Conservation (phyloP, 139 green algal genomes). For the Chlorella sp. region DNA sequence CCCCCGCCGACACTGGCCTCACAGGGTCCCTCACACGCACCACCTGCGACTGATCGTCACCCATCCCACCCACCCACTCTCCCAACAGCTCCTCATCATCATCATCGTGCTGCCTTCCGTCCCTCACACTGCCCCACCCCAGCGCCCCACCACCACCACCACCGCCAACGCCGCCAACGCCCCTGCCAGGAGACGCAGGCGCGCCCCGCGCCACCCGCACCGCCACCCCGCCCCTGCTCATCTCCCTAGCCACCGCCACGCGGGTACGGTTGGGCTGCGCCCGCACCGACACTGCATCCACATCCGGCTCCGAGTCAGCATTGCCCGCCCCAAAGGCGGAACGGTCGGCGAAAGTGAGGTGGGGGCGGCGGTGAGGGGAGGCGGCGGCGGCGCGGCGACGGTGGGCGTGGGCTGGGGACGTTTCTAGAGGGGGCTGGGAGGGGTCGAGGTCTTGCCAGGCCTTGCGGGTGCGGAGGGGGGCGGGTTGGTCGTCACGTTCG, state of each 20-base stretch:
- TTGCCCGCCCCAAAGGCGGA: too few species aligned
- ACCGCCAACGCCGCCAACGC: too few species aligned
- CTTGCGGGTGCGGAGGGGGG: neutral
- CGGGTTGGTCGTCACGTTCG: neutral
- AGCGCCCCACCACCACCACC: too few species aligned
- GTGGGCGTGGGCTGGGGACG: neutral
- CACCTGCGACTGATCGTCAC: neutral
- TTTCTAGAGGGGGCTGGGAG: neutral
- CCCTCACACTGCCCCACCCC: too few species aligned
- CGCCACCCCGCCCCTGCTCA: too few species aligned
- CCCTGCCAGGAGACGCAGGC: too few species aligned
- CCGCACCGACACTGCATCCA: constrained; percentile 2
- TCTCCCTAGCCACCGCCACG: neutral
- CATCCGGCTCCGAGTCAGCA: neutral
- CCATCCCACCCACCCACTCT: neutral
- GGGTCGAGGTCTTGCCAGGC: neutral
- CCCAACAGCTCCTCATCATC: neutral
- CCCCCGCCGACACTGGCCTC: too few species aligned
- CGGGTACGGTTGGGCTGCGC: neutral
- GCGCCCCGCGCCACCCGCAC: neutral
- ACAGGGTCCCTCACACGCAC: too few species aligned
- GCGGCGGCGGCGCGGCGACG: neutral
- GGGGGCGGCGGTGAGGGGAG: too few species aligned
- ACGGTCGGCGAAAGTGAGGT: too few species aligned
- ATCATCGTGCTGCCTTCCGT: too few species aligned